Evolutionary conservation across 2,329 filamentous ascomycete genomes (phyloP), one percentile per base, ranked within the genome.

Genomic region (Nemania diffusa): DNA sequence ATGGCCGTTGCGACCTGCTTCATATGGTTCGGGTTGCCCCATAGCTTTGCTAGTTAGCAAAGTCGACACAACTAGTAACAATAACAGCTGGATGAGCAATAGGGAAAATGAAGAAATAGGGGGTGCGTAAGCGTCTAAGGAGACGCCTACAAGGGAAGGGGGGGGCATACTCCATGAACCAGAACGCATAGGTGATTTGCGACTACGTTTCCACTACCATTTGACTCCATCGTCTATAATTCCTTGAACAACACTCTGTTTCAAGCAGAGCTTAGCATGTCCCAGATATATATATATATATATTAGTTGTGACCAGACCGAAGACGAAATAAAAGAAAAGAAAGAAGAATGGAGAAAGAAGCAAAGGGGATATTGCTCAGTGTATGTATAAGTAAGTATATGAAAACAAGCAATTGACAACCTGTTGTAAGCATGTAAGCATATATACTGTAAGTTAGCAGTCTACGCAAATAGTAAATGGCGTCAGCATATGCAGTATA

Each of bases 11-110:
- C 90, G 66, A 95, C 83, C 63, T 87, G 89, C 67, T 84, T 84
- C 79, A 95, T 87, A 78, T 96, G 92, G 55, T 84, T 83, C 1
- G 92, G 92, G 71, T 93, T 92, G 22, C 92, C 92, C 92, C 92
- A 95, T 71, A 94, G 84, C 81, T 92, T 71, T 46, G 24, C 24
- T 50, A 40, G 71, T 75, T 67, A 75, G 73, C 65, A 69, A 65
- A 50, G 55, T 48, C 65, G 73, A 64, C 24, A 22, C 24, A 26
- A 5, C 27, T 34, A 37, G 53, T 15, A 42, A 4, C 42, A 7
- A 37, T 6, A 51, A 13, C 8, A 13, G n/a, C 15, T 51, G 42
- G 40, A 6, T 44, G 34, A 4, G 15, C 40, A 44, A 44, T 44
- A 15, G 15, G 11, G 40, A 5, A n/a, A 44, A 44, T 44, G 20